Conservation (phyloP, 805 yeast genomes). For the Wickerhamomyces bovis region DNA sequence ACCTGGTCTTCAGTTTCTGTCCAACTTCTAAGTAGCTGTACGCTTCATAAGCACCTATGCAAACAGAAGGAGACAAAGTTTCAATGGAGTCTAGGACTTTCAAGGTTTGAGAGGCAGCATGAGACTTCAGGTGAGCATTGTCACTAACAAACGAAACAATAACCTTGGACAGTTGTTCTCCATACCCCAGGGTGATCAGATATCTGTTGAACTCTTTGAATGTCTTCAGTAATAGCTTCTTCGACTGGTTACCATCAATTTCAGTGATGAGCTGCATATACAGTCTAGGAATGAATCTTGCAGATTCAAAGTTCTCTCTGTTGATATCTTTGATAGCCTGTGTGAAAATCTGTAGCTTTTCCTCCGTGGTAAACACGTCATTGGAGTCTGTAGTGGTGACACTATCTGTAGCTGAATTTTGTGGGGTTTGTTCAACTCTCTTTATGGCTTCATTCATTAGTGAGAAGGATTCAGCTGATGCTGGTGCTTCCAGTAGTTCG, state of each 20-base stretch:
- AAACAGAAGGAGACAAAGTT: not conserved
- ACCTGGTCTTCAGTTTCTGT: not conserved
- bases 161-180: slow-evolving; percentile 4
- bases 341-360: slow-evolving; percentile 7
- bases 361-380: slow-evolving; percentile 1
- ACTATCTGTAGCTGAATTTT: not conserved
- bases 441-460: slow-evolving; percentile 15
- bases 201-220: slow-evolving; percentile 13
- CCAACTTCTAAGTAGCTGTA: not conserved
- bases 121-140: slow-evolving; percentile 1
- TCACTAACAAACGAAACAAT: not conserved
- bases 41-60: not conserved
- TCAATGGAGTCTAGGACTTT: not conserved
- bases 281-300: slow-evolving; percentile 20
- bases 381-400: slow-evolving; percentile 8
- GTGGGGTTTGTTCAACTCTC: slow-evolving; percentile 8
- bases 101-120: not conserved
- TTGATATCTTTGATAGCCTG: slow-evolving; percentile 8
- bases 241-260: not conserved
- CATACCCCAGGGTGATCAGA: slow-evolving; percentile 12
- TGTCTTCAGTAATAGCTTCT: slow-evolving; percentile 3
- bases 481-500: not conserved
- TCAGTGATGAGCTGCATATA: slow-evolving; percentile 15
- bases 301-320: slow-evolving; percentile 15
- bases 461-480: slow-evolving; percentile 2